phyloP scores from a whole-genome alignment of 495 filamentous ascomycete genomes.

The Hypoxylon subgilvum region DNA sequence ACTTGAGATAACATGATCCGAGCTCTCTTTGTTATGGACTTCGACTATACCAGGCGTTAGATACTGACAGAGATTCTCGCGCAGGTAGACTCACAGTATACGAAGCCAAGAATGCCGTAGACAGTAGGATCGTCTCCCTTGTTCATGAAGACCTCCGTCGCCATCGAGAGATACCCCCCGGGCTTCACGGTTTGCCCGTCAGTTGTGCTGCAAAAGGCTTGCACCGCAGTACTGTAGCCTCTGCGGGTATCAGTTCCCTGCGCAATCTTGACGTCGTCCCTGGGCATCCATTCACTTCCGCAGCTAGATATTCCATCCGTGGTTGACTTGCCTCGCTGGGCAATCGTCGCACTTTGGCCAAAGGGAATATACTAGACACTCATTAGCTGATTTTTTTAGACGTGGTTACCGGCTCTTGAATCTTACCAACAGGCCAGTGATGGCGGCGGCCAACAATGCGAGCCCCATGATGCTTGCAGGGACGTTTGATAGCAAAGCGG shows the following conservation, averaged over 20 bases:
- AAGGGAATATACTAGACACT: conserved; percentile 7
- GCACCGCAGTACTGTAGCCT: conserved; percentile 37
- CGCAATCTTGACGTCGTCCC: conserved; percentile 37
- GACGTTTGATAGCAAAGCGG: no score
- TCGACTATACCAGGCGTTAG: conserved; percentile 31
- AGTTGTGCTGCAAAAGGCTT: conserved; percentile 34
- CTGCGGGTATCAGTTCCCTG: conserved; percentile 35
- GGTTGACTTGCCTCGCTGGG: not conserved
- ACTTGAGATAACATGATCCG: conserved; percentile 39
- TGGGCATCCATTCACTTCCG: conserved; percentile 37
- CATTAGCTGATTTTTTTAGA: not conserved
- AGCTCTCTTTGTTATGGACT: conserved; percentile 40
- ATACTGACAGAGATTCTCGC: not conserved
- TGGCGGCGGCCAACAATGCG: conserved; percentile 1
- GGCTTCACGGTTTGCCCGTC: conserved; percentile 35
- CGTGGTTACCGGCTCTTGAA: not conserved
- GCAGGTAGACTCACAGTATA: conserved; percentile 34
- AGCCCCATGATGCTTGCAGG: conserved; percentile 19
- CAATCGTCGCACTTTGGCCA: not conserved
- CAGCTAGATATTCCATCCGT: conserved; percentile 43
- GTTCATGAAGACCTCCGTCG: conserved; percentile 41
- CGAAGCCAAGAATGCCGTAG: conserved; percentile 38
- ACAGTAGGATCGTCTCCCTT: conserved; percentile 30
- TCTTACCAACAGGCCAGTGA: conserved; percentile 15
- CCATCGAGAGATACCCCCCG: conserved; percentile 39